Percentiles rank a stretch among this genome's conserved stretches.
Conservation (phyloP, 768 basidiomycete genomes). For the Inosperma sp. region DNA sequence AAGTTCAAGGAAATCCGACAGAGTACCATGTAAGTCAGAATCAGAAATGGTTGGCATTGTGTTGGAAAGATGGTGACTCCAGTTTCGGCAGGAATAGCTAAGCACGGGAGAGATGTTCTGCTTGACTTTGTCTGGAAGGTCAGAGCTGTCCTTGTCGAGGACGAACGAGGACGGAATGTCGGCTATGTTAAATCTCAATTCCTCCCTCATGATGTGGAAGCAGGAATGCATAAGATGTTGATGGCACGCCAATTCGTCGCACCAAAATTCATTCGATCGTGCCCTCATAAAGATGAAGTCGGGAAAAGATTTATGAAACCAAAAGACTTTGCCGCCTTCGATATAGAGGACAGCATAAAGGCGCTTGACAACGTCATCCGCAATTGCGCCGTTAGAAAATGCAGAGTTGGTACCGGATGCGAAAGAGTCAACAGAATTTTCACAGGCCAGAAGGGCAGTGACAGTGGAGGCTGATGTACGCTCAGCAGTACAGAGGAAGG, state of each 20-base stretch:
- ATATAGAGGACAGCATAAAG: constrained; percentile 20
- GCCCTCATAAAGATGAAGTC: constrained; percentile 20
- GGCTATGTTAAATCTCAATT: constrained; percentile 33
- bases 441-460: constrained; percentile 6
- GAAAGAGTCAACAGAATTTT: constrained; percentile 8
- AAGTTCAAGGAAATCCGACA: constrained; percentile 15
- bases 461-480: constrained; percentile 20
- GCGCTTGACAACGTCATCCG: constrained; percentile 17
- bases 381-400: too few relatives aligned
- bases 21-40: constrained; percentile 8
- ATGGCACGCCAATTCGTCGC: constrained; percentile 18
- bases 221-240: constrained; percentile 17
- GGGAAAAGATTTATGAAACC: constrained; percentile 25
- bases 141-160: constrained; percentile 23
- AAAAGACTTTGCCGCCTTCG: constrained; percentile 13
- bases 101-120: constrained; percentile 23
- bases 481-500: constrained; percentile 18
- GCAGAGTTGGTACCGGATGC: too few relatives aligned
- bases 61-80: constrained; percentile 16
- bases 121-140: constrained; percentile 20
- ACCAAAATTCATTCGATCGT: constrained; percentile 12
- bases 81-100: constrained; percentile 28
- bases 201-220: constrained; percentile 25
- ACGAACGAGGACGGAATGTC: constrained; percentile 27
- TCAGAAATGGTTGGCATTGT: constrained; percentile 21